Conservation (phyloP, 164 flowering plant species). For the Vitis cinerea region DNA sequence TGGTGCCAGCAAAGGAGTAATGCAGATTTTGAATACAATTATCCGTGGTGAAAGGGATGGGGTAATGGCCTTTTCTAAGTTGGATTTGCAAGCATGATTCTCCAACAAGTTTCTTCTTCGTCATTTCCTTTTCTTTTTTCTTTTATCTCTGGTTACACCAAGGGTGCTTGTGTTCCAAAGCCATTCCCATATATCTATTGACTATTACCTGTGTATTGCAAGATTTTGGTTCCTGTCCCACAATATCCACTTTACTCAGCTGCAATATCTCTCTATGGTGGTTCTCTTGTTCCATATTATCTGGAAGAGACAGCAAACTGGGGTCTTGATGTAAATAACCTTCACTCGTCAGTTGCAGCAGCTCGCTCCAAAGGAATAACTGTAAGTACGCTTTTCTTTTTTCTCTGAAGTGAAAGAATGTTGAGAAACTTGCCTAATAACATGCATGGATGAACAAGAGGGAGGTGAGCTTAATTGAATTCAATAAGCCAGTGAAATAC, state of each 20-base stretch:
- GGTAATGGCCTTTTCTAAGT: slow-evolving; percentile 41
- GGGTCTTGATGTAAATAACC: slow-evolving; percentile 86
- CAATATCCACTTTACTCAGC: slow-evolving; percentile 99
- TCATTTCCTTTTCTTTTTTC: slow-evolving; percentile 1
- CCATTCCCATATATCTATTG: neutral
- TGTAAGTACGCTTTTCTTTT: slow-evolving; percentile 46
- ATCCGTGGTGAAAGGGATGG: slow-evolving; percentile 82
- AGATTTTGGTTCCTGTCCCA: slow-evolving; percentile 97
- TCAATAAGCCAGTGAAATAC: too few relatives aligned
- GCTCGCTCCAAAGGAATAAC: slow-evolving; percentile 81
- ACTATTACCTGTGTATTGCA: slow-evolving; percentile 12
- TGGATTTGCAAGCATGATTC: neutral
- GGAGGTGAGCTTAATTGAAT: neutral
- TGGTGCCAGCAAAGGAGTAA: slow-evolving; percentile 99
- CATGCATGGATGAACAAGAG: neutral
- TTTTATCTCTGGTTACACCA: neutral
- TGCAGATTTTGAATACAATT: slow-evolving; percentile 78
- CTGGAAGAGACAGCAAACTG: slow-evolving; percentile 96
- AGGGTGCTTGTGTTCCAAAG: neutral
- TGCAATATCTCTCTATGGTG: slow-evolving; percentile 78
- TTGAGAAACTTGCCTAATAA: neutral
- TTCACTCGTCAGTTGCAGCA: slow-evolving; percentile 67
- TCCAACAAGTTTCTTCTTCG: neutral
- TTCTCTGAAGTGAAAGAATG: neutral
- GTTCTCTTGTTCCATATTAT: slow-evolving; percentile 93